Percentiles rank a stretch among this genome's conserved stretches.
phyloP scores from a whole-genome alignment of 1,139 yeast species.

The Suhomyces choctaworum region DNA sequence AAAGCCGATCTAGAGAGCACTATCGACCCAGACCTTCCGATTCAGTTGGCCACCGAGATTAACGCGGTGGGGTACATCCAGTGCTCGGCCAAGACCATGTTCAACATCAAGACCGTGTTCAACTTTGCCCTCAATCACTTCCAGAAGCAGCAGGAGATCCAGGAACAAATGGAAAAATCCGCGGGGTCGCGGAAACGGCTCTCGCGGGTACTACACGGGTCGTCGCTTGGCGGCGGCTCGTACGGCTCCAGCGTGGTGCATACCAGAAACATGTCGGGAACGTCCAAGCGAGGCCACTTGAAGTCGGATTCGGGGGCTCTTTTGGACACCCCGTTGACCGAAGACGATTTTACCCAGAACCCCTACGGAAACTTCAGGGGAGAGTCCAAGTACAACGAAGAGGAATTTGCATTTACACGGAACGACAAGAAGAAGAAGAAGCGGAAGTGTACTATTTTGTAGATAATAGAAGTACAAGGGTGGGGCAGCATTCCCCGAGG shows the following conservation, averaged over 20 bases:
- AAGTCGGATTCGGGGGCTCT: constrained; percentile 42
- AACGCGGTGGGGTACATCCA: constrained; percentile 79
- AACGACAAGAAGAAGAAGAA: constrained; percentile 30
- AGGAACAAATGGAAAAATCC: constrained; percentile 41
- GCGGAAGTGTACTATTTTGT: constrained; percentile 38
- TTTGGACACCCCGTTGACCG: constrained; percentile 42
- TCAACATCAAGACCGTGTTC: constrained; percentile 68
- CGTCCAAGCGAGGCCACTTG: constrained; percentile 26
- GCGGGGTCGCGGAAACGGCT: constrained; percentile 31
- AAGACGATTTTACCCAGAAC: constrained; percentile 31
- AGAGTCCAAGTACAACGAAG: constrained; percentile 34
- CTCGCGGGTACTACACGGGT: constrained; percentile 30
- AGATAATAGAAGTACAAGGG: too few relatives aligned
- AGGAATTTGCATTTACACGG: constrained; percentile 46
- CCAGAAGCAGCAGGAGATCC: constrained; percentile 35
- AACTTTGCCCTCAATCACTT: constrained; percentile 49
- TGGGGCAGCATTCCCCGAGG: too few relatives aligned
- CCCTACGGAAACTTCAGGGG: constrained; percentile 32
- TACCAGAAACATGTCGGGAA: constrained; percentile 12
- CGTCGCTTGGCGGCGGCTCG: constrained; percentile 27
- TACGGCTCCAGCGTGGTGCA: constrained; percentile 13
- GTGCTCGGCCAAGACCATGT: constrained; percentile 73
- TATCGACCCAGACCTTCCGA: constrained; percentile 51
- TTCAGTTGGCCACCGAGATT: constrained; percentile 59
- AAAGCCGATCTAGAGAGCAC: constrained; percentile 61